Evolutionary conservation across 148 eudicot genomes (phyloP).

Genomic region (Amaranthus hypochondriacus): DNA sequence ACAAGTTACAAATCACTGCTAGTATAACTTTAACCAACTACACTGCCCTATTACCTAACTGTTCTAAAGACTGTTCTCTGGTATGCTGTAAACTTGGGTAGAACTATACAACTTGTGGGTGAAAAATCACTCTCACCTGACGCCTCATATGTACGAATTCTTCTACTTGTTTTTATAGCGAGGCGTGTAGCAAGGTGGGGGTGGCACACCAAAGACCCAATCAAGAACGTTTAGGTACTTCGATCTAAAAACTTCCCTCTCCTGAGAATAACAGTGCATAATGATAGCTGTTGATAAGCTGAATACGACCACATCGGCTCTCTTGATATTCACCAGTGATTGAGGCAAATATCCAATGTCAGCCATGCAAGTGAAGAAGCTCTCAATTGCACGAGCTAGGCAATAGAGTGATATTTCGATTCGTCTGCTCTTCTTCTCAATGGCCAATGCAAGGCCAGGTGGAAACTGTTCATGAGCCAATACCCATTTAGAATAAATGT

Average conservation of each 20-base stretch:
- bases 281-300: constrained; percentile 93
- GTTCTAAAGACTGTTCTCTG: constrained; percentile 46
- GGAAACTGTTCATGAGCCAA: constrained; percentile 54
- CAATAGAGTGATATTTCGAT: constrained; percentile 96
- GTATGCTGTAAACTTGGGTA: constrained; percentile 16
- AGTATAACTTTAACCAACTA: neutral
- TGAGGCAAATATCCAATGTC: constrained; percentile 75
- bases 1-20: neutral
- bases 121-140: neutral
- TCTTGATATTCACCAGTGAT: constrained; percentile 59
- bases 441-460: constrained; percentile 85
- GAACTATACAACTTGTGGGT: neutral
- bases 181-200: constrained; percentile 71
- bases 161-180: constrained; percentile 27
- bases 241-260: constrained; percentile 88
- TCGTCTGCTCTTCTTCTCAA: constrained; percentile 96
- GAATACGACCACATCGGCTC: constrained; percentile 82
- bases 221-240: constrained; percentile 96
- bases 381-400: constrained; percentile 89
- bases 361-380: constrained; percentile 94
- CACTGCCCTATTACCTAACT: neutral
- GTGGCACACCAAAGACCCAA: constrained; percentile 99
- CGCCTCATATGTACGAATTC: neutral
- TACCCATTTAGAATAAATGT: neutral
- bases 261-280: constrained; percentile 96